Percentiles rank a stretch among this genome's conserved stretches.
Conservation (phyloP, 1,284 basidiomycete species). For the Wallemia mellicola region DNA sequence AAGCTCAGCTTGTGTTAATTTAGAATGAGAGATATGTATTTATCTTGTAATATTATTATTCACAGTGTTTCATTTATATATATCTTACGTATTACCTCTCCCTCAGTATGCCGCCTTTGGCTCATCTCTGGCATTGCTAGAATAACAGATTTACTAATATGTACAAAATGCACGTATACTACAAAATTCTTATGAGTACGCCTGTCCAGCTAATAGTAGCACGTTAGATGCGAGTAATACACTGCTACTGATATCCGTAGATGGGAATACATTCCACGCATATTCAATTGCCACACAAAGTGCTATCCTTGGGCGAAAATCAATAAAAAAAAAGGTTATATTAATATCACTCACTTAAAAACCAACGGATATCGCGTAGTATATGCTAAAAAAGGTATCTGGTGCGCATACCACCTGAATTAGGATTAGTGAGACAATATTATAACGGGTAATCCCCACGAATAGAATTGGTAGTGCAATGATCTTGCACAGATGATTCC, state of each 20-base stretch:
- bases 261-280: conserved; percentile 63
- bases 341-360: conserved; percentile 25
- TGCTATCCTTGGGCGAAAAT: conserved; percentile 22
- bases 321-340: too few species aligned
- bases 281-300: conserved; percentile 41
- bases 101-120: too few species aligned
- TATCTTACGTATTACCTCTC: too few species aligned
- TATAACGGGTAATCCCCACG: too few species aligned
- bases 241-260: conserved; percentile 37
- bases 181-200: background rate
- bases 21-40: too few species aligned
- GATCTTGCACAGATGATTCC: conserved; percentile 82
- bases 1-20: too few species aligned
- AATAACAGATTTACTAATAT: too few species aligned
- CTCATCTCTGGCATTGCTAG: too few species aligned
- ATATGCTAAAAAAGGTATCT: conserved; percentile 60
- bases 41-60: too few species aligned
- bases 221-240: conserved; percentile 29
- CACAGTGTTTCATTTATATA: too few species aligned
- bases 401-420: conserved; percentile 41
- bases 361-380: conserved; percentile 30
- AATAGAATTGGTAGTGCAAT: conserved; percentile 93
- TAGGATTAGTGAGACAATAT: background rate
- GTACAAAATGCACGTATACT: background rate
- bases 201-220: conserved; percentile 25